Base-by-base conservation (phyloP, 2,329 filamentous ascomycete genomes). In the Dryadomyces quercivorus region DNA sequence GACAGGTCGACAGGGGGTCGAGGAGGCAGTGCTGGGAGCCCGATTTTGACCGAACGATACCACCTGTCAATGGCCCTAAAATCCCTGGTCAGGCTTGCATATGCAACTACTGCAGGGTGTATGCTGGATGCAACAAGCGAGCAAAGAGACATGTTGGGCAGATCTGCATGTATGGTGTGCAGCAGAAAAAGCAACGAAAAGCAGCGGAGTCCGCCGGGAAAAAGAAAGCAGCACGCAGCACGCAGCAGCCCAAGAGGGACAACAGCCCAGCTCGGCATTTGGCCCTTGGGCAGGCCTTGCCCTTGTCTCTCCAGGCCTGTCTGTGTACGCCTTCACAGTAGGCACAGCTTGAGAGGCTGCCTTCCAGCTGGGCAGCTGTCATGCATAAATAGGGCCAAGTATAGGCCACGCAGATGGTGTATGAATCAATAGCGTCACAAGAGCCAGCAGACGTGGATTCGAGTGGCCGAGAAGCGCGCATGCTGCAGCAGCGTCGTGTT, bases 111-210 rank as follows among this genome's bases (percentile, higher is more conserved):
- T 44, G 42, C 42, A 44, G 18, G 42, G 31, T 21, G 16, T 15
- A 49, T 36, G 22, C 46, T 15, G 43, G n/a, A 45, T 18, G 44
- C 44, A 46, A 46, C 36, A 40, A 46, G 44, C 13, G 44, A 47
- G 45, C 18, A 45, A 18, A 22, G 21, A 8, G 20, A 15, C 20
- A 22, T 38, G 34, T 58, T 54, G 56, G 56, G 55, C 55, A 55
- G 47, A 55, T 58, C 54, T 55, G 56, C 56, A 56, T 55, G 49
- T 47, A 42, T 53, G 42, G 38, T 54, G 50, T 55, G 52, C 50
- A 57, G 50, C 38, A 21, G 47, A 54, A 18, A 9, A 42, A 40
- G 16, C 3, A 10, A 52, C 20, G n/a, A 13, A 20, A 36, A 38
- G 5, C n/a, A 42, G 5, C 8, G n/a, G 13, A 36, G 18, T 40